Evolutionary conservation across 176 grass and related monocot species (phyloP).

Genomic region (Hyparrhenia diplandra): DNA sequence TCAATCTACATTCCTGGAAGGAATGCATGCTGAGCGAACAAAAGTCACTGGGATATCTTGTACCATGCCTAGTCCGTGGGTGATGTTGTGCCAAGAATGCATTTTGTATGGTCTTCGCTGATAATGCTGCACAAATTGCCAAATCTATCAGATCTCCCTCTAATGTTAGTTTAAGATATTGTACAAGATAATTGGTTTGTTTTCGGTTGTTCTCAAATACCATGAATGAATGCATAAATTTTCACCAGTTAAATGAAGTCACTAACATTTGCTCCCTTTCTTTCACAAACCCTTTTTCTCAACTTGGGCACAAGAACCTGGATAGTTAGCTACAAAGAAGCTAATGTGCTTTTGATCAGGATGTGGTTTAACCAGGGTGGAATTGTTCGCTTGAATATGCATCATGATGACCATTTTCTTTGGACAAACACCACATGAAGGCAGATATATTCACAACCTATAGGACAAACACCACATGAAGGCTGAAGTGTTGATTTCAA

Average conservation of each 20-base stretch:
- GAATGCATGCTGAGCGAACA: conserved; percentile 55
- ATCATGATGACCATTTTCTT: background rate
- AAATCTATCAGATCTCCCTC: conserved; percentile 56
- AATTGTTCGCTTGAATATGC: background rate
- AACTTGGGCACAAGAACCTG: background rate
- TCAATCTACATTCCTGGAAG: conserved; percentile 52
- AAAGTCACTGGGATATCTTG: conserved; percentile 54
- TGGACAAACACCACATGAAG: no score
- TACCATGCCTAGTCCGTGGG: conserved; percentile 53
- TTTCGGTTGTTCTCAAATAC: conserved; percentile 3
- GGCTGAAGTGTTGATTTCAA: background rate
- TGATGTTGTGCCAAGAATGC: conserved; percentile 62
- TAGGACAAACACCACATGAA: background rate
- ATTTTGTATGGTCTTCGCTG: conserved; percentile 83
- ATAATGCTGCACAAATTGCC: conserved; percentile 87
- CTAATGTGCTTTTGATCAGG: background rate
- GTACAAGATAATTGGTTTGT: conserved; percentile 21
- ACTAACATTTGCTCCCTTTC: background rate
- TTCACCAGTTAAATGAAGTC: conserved; percentile 9
- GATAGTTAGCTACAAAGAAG: background rate
- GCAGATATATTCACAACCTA: background rate
- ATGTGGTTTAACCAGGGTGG: background rate
- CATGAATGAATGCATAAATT: background rate
- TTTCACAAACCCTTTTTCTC: background rate
- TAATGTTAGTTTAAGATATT: conserved; percentile 26